Evolutionary conservation across 306 rosid species (phyloP).

Genomic region (Lithocarpus polystachyus): DNA sequence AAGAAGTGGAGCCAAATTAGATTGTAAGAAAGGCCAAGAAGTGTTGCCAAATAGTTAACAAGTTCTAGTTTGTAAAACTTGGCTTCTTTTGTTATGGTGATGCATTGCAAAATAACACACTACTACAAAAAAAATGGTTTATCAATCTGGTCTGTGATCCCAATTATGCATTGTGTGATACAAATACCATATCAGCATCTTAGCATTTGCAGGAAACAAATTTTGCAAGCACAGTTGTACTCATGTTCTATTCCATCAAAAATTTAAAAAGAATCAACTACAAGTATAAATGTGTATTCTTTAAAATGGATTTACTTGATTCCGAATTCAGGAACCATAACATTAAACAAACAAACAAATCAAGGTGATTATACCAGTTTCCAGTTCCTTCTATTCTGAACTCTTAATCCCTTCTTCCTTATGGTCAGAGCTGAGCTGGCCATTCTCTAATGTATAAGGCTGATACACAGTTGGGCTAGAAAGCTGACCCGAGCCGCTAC

Average conservation of each 20-base stretch:
- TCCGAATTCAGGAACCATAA: slow-evolving; percentile 18
- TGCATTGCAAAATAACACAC: no score
- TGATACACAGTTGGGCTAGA: slow-evolving; percentile 61
- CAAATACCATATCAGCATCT: background rate
- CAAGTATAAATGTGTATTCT: slow-evolving; percentile 27
- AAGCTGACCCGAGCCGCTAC: slow-evolving; percentile 52
- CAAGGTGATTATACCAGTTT: slow-evolving; percentile 15
- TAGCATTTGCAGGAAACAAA: background rate
- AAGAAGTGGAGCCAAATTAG: no score
- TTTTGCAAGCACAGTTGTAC: background rate
- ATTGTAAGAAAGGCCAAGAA: no score
- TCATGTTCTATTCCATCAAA: background rate
- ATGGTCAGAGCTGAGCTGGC: slow-evolving; percentile 18
- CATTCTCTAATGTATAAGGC: slow-evolving; percentile 35
- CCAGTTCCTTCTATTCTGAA: slow-evolving; percentile 3
- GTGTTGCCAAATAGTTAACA: no score
- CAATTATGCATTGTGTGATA: no score
- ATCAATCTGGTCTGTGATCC: no score
- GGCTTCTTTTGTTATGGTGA: no score
- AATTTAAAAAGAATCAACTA: slow-evolving; percentile 29
- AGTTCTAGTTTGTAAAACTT: no score
- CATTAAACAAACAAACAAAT: slow-evolving; percentile 26
- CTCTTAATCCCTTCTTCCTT: slow-evolving; percentile 31
- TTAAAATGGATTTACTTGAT: slow-evolving; percentile 29
- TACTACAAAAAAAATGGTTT: no score